These are phyloP conservation scores for Gloeostereum incarnatum DNA, from an alignment of 768 basidiomycete species.

Conservation along the genomic window DNA sequence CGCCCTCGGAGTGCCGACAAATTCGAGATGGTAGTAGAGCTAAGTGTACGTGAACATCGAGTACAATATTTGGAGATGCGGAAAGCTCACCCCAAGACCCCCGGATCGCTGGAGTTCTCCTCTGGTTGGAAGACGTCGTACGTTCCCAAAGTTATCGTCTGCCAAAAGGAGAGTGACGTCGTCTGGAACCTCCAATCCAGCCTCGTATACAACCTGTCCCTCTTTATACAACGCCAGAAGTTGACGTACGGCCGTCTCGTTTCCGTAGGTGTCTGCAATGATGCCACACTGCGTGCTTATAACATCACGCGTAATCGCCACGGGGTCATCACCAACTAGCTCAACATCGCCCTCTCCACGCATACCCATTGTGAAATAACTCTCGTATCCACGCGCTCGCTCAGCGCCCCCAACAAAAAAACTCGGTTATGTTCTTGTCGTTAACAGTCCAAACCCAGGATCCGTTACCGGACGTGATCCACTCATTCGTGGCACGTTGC, in stretches of 20 bases:
- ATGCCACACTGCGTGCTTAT: conserved; percentile 55
- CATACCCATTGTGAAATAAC: conserved; percentile 65
- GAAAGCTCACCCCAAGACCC: conserved; percentile 60
- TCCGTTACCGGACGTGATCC: conserved; percentile 45
- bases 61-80: too few relatives aligned
- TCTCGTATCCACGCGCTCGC: conserved; percentile 51
- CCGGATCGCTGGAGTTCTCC: conserved; percentile 52
- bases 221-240: conserved; percentile 58
- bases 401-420: conserved; percentile 55
- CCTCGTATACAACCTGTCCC: conserved; percentile 58
- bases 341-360: conserved; percentile 49
- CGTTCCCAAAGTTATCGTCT: conserved; percentile 72
- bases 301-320: conserved; percentile 43
- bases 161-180: conserved; percentile 60
- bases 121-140: conserved; percentile 47
- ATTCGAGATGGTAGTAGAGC: conserved; percentile 63
- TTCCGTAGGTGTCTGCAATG: conserved; percentile 39
- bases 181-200: conserved; percentile 52
- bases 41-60: too few relatives aligned
- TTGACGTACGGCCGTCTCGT: conserved; percentile 47
- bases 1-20: too few relatives aligned
- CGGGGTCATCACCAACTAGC: conserved; percentile 40
- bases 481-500: conserved; percentile 64
- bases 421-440: conserved; percentile 42
- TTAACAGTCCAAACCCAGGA: conserved; percentile 57